A percentile compares a stretch with the other conserved stretches of the same genome.
Evolutionary conservation across 371 early-diverging fungal species (phyloP).

Genomic region (Syncephalastrum contaminatum): DNA sequence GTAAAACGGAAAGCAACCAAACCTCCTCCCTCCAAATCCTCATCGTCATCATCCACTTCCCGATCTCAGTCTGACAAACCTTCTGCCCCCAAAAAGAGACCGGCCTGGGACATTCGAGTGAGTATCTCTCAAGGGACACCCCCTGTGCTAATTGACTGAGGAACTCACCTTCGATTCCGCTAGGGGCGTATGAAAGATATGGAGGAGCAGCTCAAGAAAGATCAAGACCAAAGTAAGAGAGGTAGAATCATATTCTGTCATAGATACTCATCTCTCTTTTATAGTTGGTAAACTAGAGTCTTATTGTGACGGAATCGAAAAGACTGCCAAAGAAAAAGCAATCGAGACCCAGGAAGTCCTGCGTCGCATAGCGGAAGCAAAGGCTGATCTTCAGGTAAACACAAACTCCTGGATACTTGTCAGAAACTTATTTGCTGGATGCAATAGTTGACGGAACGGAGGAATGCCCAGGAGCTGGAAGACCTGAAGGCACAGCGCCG

Average conservation of each 20-base stretch:
- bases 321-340: constrained; percentile 26
- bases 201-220: constrained; percentile 25
- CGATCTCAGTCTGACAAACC: no score
- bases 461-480: constrained; percentile 24
- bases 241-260: background rate
- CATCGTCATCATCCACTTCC: background rate
- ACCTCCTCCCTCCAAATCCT: background rate
- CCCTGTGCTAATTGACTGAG: background rate
- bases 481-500: constrained; percentile 30
- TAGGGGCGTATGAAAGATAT: constrained; percentile 42
- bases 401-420: no score
- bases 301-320: constrained; percentile 26
- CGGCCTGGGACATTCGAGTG: constrained; percentile 44
- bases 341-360: constrained; percentile 30
- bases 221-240: constrained; percentile 24
- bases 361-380: constrained; percentile 21
- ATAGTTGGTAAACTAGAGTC: constrained; percentile 25
- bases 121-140: background rate
- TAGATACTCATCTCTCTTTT: background rate
- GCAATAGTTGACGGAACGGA: constrained; percentile 17
- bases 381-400: constrained; percentile 27
- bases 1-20: constrained; percentile 6
- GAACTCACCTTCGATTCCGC: constrained; percentile 1
- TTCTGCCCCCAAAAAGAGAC: constrained; percentile 23
- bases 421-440: no score